Evolutionary conservation across 148 eudicot genomes (phyloP), one percentile per base, ranked within the genome.

Genomic region (Cornus controversa): DNA sequence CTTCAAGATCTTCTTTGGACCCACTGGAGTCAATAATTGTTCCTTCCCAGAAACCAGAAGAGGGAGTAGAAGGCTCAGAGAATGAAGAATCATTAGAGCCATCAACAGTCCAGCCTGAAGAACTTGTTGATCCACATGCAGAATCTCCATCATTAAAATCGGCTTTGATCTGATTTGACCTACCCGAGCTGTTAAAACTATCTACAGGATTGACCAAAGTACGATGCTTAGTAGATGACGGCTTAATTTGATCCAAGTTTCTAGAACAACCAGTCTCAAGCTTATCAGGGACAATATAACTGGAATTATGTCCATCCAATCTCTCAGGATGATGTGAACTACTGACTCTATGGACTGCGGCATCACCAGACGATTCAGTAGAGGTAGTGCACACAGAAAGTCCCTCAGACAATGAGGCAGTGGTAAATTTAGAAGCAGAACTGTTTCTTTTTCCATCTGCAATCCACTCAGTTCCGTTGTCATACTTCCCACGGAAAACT

Each of bases 21-120:
- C 74, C 82, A 74, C 79, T 71, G 64, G 80, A 58, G n/a, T 83
- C 82, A 64, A 94, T 77, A 64, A 94, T 77, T 75, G 83, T 66
- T 78, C 93, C 96, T 68, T 87, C 94, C 93, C 92, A 90, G 75
- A 94, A 94, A 66, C 87, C 92, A 91, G 92, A 85, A n/a, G 83
- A 70, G 45, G 87, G 79, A 34, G 79, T 68, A 72, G 87, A 76
- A 50, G 94, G 85, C 74, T 84, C 91, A 68, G 87, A 74, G 72
- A 84, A 50, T 53, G 82, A 80, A 70, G 84, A 78, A 79, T 81
- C 86, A 53, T 54, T 75, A 70, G 88, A 76, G 64, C 75, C 86
- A 80, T 77, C 79, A 68, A 69, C 67, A 80, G 71, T 80, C 67
- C 65, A 79, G 81, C 84, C 85, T 29, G 90, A 85, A 73, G 85